A percentile compares a stretch with the other conserved stretches of the same genome.
phyloP scores from a whole-genome alignment of 1,284 basidiomycete genomes.

The Irpex sp. region DNA sequence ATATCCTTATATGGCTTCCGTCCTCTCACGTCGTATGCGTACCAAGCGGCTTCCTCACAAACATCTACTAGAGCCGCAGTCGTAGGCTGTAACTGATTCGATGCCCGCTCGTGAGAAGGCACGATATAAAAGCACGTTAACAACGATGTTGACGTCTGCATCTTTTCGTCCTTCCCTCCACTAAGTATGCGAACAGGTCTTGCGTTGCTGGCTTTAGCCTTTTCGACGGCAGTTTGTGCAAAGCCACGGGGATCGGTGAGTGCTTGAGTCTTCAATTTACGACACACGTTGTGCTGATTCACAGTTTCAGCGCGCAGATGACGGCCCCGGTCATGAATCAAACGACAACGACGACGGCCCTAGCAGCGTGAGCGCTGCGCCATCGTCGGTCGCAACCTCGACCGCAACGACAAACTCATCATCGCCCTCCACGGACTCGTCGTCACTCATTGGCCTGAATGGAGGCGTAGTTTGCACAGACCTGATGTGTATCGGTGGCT shows the following conservation, averaged over 20 bases:
- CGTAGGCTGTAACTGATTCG: too few relatives aligned
- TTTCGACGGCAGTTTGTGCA: neutral
- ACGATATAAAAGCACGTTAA: neutral
- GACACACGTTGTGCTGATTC: too few relatives aligned
- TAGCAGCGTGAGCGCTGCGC: neutral
- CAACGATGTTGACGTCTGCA: neutral
- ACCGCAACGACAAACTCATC: neutral
- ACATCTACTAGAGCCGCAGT: neutral
- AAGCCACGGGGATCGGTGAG: neutral
- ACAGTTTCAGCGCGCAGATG: neutral
- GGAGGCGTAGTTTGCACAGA: slow-evolving; percentile 5
- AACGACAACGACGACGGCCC: neutral
- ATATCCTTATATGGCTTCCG: neutral
- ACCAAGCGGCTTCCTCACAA: neutral
- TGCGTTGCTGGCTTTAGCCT: neutral
- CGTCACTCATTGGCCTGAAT: slow-evolving; percentile 6
- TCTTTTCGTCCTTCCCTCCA: neutral
- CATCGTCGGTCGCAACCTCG: neutral
- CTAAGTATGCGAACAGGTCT: neutral
- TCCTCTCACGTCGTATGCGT: neutral
- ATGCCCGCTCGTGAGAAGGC: neutral
- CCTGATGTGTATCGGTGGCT: slow-evolving; percentile 20
- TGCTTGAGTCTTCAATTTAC: neutral
- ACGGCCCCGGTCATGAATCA: neutral
- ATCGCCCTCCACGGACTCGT: neutral